A percentile compares a stretch with the other conserved stretches of the same genome.
These are phyloP conservation scores for Pleurotus salmoneostramineus DNA, from an alignment of 768 basidiomycete species.

Conservation along the genomic window DNA sequence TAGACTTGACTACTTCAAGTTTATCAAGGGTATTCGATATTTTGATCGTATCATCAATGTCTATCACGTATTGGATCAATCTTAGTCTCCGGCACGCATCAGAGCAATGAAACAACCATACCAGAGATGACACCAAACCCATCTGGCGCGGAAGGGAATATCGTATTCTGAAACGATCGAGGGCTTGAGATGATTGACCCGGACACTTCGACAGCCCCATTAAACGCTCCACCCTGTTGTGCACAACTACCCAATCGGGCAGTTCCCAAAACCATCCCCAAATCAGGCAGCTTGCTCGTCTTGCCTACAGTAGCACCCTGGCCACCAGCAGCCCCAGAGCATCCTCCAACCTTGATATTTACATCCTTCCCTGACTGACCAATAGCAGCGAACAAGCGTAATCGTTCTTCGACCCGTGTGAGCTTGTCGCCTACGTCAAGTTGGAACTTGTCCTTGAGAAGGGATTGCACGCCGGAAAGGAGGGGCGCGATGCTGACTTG, in stretches of 20 bases:
- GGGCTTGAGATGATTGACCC: constrained; percentile 14
- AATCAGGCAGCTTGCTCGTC: constrained; percentile 25
- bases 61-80: constrained; percentile 13
- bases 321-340: constrained; percentile 13
- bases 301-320: constrained; percentile 16
- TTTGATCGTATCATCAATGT: constrained; percentile 44
- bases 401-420: constrained; percentile 21
- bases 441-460: constrained; percentile 21
- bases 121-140: constrained; percentile 43
- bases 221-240: constrained; percentile 7
- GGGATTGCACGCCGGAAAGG: constrained; percentile 14
- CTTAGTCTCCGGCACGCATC: not conserved
- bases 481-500: constrained; percentile 21
- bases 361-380: constrained; percentile 28
- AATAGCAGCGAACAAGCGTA: constrained; percentile 29
- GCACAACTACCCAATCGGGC: constrained; percentile 28
- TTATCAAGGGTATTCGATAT: constrained; percentile 34
- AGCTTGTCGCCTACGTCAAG: constrained; percentile 26
- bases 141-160: constrained; percentile 31
- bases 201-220: constrained; percentile 16
- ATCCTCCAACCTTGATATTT: constrained; percentile 26
- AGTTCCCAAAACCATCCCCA: constrained; percentile 29
- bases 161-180: constrained; percentile 20
- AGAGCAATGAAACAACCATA: constrained; percentile 12
- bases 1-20: constrained; percentile 27